Conservation (phyloP, 116 monocot species). For the Posidonia oceanica region DNA sequence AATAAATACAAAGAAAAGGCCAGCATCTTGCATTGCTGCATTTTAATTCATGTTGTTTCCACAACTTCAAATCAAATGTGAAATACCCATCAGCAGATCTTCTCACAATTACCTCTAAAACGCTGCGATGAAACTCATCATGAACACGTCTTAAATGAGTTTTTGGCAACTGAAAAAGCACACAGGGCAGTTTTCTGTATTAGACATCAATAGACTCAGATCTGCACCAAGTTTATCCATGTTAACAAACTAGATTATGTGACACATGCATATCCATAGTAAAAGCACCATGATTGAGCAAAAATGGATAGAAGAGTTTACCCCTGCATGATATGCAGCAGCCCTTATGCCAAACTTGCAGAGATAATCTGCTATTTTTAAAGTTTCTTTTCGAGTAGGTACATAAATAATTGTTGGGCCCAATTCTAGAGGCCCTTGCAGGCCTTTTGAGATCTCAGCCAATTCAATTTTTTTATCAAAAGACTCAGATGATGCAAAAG, state of each 20-base stretch:
- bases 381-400: constrained; percentile 85
- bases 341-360: constrained; percentile 74
- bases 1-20: background rate
- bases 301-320: background rate
- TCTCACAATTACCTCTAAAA: constrained; percentile 41
- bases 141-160: constrained; percentile 69
- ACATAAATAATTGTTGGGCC: constrained; percentile 96
- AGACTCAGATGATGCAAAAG: constrained; percentile 13
- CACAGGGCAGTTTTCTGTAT: background rate
- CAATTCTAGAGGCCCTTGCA: constrained; percentile 21
- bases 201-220: background rate
- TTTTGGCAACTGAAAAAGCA: constrained; percentile 90
- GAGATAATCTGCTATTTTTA: constrained; percentile 48
- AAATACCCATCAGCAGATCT: background rate
- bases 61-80: background rate
- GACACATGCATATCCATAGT: background rate
- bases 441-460: background rate
- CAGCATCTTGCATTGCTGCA: background rate
- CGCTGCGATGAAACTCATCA: constrained; percentile 65
- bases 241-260: background rate
- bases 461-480: constrained; percentile 11
- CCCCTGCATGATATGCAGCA: constrained; percentile 95
- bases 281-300: background rate
- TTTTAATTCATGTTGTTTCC: background rate
- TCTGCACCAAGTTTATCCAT: too few species aligned